These are phyloP conservation scores for Corymbia calophylla DNA, from an alignment of 441 rosid genomes.

Conservation along the genomic window DNA sequence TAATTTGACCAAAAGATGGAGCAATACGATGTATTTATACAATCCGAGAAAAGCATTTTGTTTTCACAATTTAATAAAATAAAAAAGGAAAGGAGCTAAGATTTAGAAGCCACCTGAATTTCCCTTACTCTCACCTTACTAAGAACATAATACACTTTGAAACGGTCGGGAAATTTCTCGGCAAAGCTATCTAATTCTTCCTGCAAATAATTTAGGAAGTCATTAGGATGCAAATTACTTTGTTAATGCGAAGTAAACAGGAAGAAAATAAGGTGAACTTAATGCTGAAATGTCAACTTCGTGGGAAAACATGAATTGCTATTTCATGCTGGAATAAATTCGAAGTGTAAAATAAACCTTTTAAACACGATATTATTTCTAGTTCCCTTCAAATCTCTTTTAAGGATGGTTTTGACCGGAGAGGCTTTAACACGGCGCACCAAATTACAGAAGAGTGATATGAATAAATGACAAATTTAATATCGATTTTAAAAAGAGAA, in stretches of 20 bases:
- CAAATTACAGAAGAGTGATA: not conserved
- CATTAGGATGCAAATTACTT: not conserved
- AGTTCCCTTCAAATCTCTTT: not conserved
- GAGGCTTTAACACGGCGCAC: not conserved
- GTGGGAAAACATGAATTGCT: not conserved
- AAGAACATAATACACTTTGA: slow-evolving; percentile 2
- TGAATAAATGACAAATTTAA: not conserved
- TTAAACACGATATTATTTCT: too few relatives aligned
- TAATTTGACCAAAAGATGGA: not conserved
- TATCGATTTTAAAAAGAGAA: not conserved
- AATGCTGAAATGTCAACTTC: not conserved
- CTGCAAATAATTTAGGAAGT: not conserved
- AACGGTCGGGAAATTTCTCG: not conserved
- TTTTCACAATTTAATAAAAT: too few relatives aligned
- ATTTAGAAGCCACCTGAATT: not conserved
- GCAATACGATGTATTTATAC: not conserved
- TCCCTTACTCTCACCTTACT: not conserved
- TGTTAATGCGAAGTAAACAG: not conserved
- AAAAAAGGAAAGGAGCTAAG: not conserved
- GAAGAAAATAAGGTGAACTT: not conserved
- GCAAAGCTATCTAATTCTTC: not conserved
- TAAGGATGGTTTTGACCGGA: not conserved
- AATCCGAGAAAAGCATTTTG: not conserved
- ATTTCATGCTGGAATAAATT: not conserved
- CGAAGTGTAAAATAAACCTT: not conserved